These are phyloP conservation scores for Ogataea corticis DNA, from an alignment of 805 yeast genomes.

Conservation along the genomic window DNA sequence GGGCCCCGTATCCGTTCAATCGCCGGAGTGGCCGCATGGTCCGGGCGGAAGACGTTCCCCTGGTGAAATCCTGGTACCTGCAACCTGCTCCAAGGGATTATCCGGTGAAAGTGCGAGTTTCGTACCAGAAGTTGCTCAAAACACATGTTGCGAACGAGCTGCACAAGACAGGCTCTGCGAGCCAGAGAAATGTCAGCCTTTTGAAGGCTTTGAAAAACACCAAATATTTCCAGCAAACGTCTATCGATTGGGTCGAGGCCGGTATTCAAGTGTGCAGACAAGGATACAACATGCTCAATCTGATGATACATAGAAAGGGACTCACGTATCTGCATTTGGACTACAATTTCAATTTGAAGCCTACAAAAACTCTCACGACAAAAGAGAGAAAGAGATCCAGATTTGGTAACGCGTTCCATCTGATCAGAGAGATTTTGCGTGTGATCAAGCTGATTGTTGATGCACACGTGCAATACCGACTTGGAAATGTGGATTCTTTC, in stretches of 20 bases:
- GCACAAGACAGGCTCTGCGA: constrained; percentile 47
- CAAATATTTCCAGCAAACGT: constrained; percentile 86
- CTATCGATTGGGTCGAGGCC: constrained; percentile 98
- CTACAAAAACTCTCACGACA: constrained; percentile 93
- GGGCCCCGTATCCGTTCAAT: constrained; percentile 87
- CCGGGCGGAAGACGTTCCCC: constrained; percentile 87
- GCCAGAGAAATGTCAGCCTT: constrained; percentile 52
- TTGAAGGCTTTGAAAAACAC: constrained; percentile 70
- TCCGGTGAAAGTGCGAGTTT: constrained; percentile 78
- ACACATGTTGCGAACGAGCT: constrained; percentile 70
- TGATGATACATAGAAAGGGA: constrained; percentile 87
- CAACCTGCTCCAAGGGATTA: constrained; percentile 58
- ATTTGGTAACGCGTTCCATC: constrained; percentile 94
- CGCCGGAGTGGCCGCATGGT: constrained; percentile 67
- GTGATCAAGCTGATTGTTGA: constrained; percentile 87
- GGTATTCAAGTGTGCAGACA: constrained; percentile 92
- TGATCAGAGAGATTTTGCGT: constrained; percentile 85
- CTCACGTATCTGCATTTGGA: constrained; percentile 90
- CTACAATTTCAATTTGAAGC: constrained; percentile 92
- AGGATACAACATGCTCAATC: constrained; percentile 90
- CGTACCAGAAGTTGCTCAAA: constrained; percentile 88
- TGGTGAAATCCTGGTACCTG: constrained; percentile 79
- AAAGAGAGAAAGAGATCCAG: constrained; percentile 95
- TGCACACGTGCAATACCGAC: constrained; percentile 85
- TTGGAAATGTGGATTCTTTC: constrained; percentile 89